Base-by-base conservation (phyloP, 108 stramenopile genomes). In the Fistulifera solaris region DNA sequence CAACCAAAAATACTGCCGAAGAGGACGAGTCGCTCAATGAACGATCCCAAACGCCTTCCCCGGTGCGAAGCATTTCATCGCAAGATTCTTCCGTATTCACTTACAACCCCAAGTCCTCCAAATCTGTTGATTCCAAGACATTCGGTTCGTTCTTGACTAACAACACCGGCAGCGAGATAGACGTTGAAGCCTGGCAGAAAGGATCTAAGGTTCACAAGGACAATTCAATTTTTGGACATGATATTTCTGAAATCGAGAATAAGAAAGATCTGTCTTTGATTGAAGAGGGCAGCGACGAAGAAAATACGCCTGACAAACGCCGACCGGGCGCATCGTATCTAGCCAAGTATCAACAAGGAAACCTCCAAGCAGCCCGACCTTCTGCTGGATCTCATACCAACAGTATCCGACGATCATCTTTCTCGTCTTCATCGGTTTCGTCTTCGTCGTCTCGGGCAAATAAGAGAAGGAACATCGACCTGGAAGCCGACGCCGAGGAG, bases 31-130 rank as follows among this genome's bases (percentile, higher is more conserved):
- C 31, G 3, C 31, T 35, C 31, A 35, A 35, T 35, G 50, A n/a
- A 22, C 23, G 21, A 51, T 27, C 50, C 6, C 23, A 27, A 11
- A 31, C 63, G 12, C 63, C 54, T 25, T 65, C 70, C 13, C 64
- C 70, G 8, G 23, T 25, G n/a, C 57, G 45, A 27, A 67, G 66
- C 2, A 51, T 64, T 18, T 26, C 56, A 3, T 67, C 66, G 1
- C 65, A 66, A 31, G 65, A 62, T 23, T 72, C 71, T 11, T 66
- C 65, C 45, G 49, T 58, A 47, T 72, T 72, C 46, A 72, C 71
- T 22, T 67, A 64, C 48, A 49, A 45, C 40, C 49, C 56, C 16
- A 57, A 42, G 15, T 48, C 63, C 60, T 55, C 55, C 17, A 35
- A 56, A 39, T 61, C 65, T 1, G 40, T 54, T 21, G 19, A 28